phyloP scores from a whole-genome alignment of 495 filamentous ascomycete genomes.

The Hypoxylon subgilvum region DNA sequence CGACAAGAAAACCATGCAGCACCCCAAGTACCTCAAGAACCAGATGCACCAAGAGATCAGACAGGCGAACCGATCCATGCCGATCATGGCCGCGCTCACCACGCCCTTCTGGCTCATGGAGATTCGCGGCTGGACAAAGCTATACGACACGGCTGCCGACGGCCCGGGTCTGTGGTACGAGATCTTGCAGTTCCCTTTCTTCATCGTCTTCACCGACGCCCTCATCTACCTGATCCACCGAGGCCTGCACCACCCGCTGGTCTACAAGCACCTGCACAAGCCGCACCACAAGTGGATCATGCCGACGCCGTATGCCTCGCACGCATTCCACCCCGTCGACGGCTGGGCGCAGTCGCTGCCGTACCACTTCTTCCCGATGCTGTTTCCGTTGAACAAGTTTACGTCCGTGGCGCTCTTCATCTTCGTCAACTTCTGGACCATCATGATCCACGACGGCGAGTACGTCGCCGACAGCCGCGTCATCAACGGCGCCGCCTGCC shows the following conservation, averaged over 20 bases:
- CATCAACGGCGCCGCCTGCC: slow-evolving; percentile 94
- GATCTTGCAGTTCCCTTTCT: slow-evolving; percentile 85
- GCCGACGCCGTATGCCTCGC: slow-evolving; percentile 89
- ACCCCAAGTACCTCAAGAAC: slow-evolving; percentile 95
- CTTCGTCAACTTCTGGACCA: slow-evolving; percentile 97
- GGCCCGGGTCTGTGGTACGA: slow-evolving; percentile 80
- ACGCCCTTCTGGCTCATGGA: slow-evolving; percentile 83
- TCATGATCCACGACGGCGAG: slow-evolving; percentile 97
- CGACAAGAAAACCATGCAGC: slow-evolving; percentile 85
- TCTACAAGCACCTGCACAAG: slow-evolving; percentile 94
- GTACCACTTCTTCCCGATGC: slow-evolving; percentile 91
- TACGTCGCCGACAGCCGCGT: slow-evolving; percentile 87
- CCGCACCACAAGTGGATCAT: slow-evolving; percentile 99
- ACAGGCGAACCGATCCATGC: slow-evolving; percentile 76
- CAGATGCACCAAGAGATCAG: slow-evolving; percentile 86
- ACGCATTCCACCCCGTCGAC: slow-evolving; percentile 95
- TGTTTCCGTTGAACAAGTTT: slow-evolving; percentile 92
- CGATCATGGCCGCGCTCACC: slow-evolving; percentile 83
- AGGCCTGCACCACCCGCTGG: slow-evolving; percentile 76
- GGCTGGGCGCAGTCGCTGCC: slow-evolving; percentile 91
- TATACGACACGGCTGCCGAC: slow-evolving; percentile 78
- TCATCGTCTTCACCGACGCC: slow-evolving; percentile 91
- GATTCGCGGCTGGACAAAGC: slow-evolving; percentile 82
- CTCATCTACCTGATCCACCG: slow-evolving; percentile 96
- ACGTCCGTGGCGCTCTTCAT: slow-evolving; percentile 85